A percentile compares a stretch with the other conserved stretches of the same genome.
Evolutionary conservation across 768 basidiomycete species (phyloP).

Genomic region (Auricularia cornea): DNA sequence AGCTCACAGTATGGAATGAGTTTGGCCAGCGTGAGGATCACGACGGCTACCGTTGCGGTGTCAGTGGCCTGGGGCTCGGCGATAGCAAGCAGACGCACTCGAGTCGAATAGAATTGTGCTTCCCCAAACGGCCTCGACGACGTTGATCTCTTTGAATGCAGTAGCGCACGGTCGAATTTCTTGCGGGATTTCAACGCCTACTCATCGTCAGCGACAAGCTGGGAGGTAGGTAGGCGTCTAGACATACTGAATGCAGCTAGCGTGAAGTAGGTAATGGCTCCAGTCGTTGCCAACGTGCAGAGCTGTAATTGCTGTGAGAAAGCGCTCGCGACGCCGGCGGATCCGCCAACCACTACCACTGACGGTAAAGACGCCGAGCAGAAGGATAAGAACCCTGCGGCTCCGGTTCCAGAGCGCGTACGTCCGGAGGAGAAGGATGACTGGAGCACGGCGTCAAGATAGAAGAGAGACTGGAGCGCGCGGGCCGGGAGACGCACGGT

Average conservation of each 20-base stretch:
- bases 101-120: not conserved
- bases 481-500: not conserved
- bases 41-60: not conserved
- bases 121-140: not conserved
- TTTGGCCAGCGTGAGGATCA: not conserved
- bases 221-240: not conserved
- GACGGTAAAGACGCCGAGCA: not conserved
- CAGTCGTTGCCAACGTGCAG: not conserved
- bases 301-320: not conserved
- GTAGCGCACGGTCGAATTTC: not conserved
- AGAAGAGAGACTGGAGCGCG: not conserved
- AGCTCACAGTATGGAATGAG: not conserved
- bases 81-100: not conserved
- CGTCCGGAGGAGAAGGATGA: not conserved
- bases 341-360: too few species aligned
- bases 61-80: not conserved
- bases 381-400: not conserved
- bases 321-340: not conserved
- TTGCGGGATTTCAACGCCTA: not conserved
- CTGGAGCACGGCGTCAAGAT: not conserved
- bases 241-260: not conserved
- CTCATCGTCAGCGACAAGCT: not conserved
- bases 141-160: not conserved
- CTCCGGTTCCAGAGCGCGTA: conserved; percentile 1
- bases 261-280: not conserved